Evolutionary conservation across 768 basidiomycete genomes (phyloP).

Genomic region (Lactarius psammicola): DNA sequence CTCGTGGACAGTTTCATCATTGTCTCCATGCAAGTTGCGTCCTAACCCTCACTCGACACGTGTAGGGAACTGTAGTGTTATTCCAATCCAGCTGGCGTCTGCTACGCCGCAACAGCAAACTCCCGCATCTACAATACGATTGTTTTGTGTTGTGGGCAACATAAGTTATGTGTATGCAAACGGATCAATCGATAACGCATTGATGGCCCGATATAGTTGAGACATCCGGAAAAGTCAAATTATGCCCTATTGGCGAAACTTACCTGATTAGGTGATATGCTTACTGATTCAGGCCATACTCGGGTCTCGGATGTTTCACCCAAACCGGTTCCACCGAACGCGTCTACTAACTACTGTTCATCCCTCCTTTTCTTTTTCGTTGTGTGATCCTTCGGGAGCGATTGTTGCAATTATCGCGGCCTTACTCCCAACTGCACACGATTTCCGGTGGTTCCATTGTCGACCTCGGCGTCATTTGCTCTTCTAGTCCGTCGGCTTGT

Average conservation of each 20-base stretch:
- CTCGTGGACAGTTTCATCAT: background rate
- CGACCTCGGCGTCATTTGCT: background rate
- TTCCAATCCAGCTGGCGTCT: background rate
- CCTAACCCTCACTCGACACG: background rate
- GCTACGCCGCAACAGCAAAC: background rate
- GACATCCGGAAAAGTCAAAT: background rate
- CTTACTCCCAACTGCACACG: background rate
- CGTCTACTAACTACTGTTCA: background rate
- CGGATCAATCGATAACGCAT: background rate
- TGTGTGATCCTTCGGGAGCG: background rate
- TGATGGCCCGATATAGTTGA: background rate
- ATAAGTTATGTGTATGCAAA: background rate
- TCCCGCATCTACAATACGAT: background rate
- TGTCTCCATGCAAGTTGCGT: background rate
- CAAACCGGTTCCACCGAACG: background rate
- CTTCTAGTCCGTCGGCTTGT: background rate
- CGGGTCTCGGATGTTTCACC: background rate
- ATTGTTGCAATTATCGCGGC: background rate
- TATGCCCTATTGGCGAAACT: background rate
- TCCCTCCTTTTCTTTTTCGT: background rate
- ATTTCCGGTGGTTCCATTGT: background rate
- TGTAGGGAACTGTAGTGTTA: background rate
- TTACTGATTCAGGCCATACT: constrained; percentile 10
- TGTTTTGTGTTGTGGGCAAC: too few species aligned
- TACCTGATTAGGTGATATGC: constrained; percentile 8